These are phyloP conservation scores for Triangularia setosa DNA, from an alignment of 2,329 filamentous ascomycete genomes.

Conservation along the genomic window DNA sequence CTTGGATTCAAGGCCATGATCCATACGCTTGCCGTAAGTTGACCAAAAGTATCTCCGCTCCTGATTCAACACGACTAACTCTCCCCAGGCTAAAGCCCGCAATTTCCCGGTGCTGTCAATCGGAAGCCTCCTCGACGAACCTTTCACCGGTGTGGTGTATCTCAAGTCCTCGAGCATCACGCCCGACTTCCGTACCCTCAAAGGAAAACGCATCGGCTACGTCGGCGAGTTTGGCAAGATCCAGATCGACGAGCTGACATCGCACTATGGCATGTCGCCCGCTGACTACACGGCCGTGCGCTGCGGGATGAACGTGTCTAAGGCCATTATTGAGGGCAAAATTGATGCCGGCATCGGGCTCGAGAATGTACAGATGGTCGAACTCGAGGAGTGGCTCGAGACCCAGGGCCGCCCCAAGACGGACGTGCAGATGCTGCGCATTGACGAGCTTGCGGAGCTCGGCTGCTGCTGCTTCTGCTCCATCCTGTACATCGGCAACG, in stretches of 20 bases:
- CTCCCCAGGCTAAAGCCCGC: slow-evolving; percentile 63
- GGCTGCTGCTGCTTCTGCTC: slow-evolving; percentile 83
- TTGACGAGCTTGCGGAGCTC: slow-evolving; percentile 73
- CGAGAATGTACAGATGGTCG: slow-evolving; percentile 81
- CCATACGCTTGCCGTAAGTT: slow-evolving; percentile 64
- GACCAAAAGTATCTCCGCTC: neutral
- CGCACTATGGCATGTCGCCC: slow-evolving; percentile 71
- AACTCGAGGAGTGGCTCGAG: slow-evolving; percentile 72
- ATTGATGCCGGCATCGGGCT: slow-evolving; percentile 72
- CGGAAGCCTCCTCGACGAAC: slow-evolving; percentile 72
- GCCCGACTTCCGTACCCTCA: slow-evolving; percentile 68
- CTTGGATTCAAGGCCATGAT: slow-evolving; percentile 84
- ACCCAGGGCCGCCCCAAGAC: slow-evolving; percentile 56
- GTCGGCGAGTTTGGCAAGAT: slow-evolving; percentile 81
- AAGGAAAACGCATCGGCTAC: slow-evolving; percentile 74
- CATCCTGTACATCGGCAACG: slow-evolving; percentile 77
- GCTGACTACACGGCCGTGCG: slow-evolving; percentile 72
- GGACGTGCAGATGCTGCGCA: slow-evolving; percentile 76
- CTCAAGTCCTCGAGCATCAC: slow-evolving; percentile 72
- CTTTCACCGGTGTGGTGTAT: slow-evolving; percentile 76
- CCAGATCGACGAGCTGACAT: slow-evolving; percentile 76
- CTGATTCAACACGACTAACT: neutral
- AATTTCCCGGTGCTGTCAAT: slow-evolving; percentile 69
- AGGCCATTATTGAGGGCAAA: slow-evolving; percentile 67
- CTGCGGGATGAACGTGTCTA: slow-evolving; percentile 77